Conservation (phyloP, 495 filamentous ascomycete genomes). For the Xylaria grammica region DNA sequence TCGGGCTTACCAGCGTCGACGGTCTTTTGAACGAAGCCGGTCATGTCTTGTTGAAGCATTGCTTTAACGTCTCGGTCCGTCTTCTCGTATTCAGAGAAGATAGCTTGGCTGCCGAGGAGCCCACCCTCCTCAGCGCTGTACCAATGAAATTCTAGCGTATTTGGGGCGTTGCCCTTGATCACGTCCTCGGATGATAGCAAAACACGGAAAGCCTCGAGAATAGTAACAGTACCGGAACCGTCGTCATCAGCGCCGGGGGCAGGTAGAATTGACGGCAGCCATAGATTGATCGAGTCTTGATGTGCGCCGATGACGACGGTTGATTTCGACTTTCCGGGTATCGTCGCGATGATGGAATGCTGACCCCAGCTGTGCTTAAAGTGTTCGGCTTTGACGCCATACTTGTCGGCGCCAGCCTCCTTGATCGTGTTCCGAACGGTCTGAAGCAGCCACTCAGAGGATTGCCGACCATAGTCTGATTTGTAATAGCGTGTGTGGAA, state of each 20-base stretch:
- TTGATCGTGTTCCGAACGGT: constrained; percentile 76
- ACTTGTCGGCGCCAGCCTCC: constrained; percentile 68
- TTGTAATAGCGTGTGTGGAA: constrained; percentile 93
- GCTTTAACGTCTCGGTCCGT: constrained; percentile 80
- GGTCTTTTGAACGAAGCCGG: constrained; percentile 84
- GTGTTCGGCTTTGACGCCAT: constrained; percentile 69
- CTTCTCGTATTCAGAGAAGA: constrained; percentile 86
- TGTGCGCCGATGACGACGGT: constrained; percentile 74
- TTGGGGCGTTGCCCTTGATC: constrained; percentile 62
- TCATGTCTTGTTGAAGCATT: constrained; percentile 99
- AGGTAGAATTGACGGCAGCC: constrained; percentile 80
- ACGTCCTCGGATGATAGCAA: constrained; percentile 58
- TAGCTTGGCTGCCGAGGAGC: constrained; percentile 85
- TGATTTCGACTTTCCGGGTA: constrained; percentile 83
- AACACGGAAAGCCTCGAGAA: constrained; percentile 65
- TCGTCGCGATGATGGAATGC: constrained; percentile 87
- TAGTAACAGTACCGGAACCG: constrained; percentile 64
- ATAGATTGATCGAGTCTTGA: constrained; percentile 84
- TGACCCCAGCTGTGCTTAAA: constrained; percentile 91
- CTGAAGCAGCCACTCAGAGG: constrained; percentile 83
- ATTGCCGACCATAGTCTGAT: constrained; percentile 82
- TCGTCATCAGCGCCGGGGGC: constrained; percentile 67
- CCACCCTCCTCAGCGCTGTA: constrained; percentile 96
- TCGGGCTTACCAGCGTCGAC: constrained; percentile 82
- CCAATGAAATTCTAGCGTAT: constrained; percentile 99